Base-by-base conservation (phyloP, 495 filamentous ascomycete genomes). In the Daldinia decipiens region DNA sequence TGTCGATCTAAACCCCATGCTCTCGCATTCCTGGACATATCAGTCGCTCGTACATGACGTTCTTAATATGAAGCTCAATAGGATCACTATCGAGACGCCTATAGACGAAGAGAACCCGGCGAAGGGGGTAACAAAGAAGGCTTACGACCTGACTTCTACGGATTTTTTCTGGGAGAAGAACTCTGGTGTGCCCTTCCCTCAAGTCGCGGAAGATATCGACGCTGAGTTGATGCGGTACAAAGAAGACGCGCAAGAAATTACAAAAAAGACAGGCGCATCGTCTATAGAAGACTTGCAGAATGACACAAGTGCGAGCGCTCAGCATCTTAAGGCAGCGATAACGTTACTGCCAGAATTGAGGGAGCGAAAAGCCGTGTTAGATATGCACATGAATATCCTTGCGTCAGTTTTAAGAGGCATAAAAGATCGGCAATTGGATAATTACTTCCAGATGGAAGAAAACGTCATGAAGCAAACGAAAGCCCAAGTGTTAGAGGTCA, bases 321-420 rank as follows among this genome's bases (percentile, higher is more conserved):
- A 94, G 71, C 96, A 99, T 80, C 88, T 99, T 17, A 98, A 98
- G 80, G 92, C 93, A 12, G 96, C 94, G 17, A 97, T 99, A 59
- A 96, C 94, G 0, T 85, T 95, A 1, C 85, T 99, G 15, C 96
- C 96, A 1, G 95, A 98, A 77, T 81, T 99, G 57, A 89, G 93
- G 45, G 95, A 98, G 73, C 88, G 95, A 62, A 99, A 99, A 78
- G 90, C 90, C 2, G 87, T 89, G 17, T 86, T 99, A 12, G 95
- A 98, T 76, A 98, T 97, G 93, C 96, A 99, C 79, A 99, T 99
- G 96, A 97, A 97, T 77, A 97, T 97, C 62, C 87, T 93, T n/a
- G 93, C 92, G 8, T 89, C 92, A 15, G 79, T 97, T 7, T 81
- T 97, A 52, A 92, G 91, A 68, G 94, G 93, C 1, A 95, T 97